phyloP scores from a whole-genome alignment of 257 asterid species.

The Solanum chaucha region DNA sequence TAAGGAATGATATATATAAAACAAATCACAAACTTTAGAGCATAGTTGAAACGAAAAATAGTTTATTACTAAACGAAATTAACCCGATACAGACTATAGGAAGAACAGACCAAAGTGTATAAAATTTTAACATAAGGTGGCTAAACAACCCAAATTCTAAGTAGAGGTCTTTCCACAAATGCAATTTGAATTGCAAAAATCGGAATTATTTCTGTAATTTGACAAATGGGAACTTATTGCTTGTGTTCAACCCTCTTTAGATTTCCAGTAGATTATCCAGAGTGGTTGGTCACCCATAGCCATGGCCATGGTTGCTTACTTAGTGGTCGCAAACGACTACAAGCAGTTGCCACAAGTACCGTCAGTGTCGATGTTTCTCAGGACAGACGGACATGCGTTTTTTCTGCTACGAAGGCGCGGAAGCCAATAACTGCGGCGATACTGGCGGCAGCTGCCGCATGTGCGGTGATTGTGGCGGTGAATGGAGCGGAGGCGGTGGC shows the following conservation, averaged over 20 bases:
- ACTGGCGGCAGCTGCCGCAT: not conserved
- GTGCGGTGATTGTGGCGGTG: not conserved
- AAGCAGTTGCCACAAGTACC: not conserved
- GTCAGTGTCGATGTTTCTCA: not conserved
- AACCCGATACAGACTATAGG: not conserved
- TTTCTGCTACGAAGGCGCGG: not conserved
- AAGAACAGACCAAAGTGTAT: not conserved
- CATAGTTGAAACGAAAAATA: not conserved
- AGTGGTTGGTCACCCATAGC: not conserved
- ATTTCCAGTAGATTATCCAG: not conserved
- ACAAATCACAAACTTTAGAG: not conserved
- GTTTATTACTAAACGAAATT: not conserved
- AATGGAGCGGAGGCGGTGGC: constrained; percentile 19
- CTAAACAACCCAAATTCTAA: not conserved
- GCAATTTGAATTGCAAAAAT: not conserved
- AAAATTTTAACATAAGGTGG: not conserved
- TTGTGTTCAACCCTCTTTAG: not conserved
- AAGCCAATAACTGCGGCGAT: not conserved
- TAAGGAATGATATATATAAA: no score
- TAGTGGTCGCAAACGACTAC: not conserved
- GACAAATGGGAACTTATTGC: not conserved
- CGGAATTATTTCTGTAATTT: not conserved
- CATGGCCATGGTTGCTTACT: not conserved
- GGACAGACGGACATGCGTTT: not conserved
- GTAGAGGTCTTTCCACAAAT: not conserved